Percentiles rank a stretch among this genome's conserved stretches.
These are phyloP conservation scores for Solanum hybrid DNA, from an alignment of 305 asterid species.

Conservation along the genomic window DNA sequence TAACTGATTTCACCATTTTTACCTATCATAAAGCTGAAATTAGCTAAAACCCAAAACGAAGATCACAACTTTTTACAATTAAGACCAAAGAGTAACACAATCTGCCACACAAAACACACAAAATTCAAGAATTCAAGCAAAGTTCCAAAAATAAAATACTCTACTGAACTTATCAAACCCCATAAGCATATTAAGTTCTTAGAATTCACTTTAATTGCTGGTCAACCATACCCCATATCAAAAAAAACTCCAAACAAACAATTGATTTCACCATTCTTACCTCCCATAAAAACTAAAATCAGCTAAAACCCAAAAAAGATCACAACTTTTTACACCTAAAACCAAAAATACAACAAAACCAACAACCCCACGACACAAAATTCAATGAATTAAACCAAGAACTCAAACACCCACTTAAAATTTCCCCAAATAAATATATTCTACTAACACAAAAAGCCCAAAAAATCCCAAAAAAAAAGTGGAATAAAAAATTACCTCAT, in stretches of 20 bases:
- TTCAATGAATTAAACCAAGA: not conserved
- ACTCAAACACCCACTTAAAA: not conserved
- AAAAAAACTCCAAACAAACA: not conserved
- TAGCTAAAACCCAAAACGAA: slow-evolving; percentile 7
- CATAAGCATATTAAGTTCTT: not conserved
- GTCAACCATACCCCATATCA: not conserved
- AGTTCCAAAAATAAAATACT: slow-evolving; percentile 8
- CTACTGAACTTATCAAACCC: slow-evolving; percentile 9
- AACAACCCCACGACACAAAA: not conserved
- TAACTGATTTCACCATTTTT: not conserved
- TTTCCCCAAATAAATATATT: slow-evolving; percentile 5
- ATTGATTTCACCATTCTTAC: not conserved
- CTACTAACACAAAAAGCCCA: slow-evolving; percentile 26
- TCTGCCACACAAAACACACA: not conserved
- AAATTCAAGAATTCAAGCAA: not conserved
- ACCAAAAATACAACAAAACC: not conserved
- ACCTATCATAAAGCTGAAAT: not conserved
- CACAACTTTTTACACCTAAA: slow-evolving; percentile 17
- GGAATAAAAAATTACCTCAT: slow-evolving; percentile 5
- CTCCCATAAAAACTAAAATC: not conserved
- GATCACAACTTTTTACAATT: slow-evolving; percentile 14
- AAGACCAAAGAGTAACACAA: not conserved
- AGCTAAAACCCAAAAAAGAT: slow-evolving; percentile 10
- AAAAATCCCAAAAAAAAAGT: not conserved
- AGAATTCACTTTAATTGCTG: not conserved